Base-by-base conservation (phyloP, 768 basidiomycete species). In the Polyporus arcularius region DNA sequence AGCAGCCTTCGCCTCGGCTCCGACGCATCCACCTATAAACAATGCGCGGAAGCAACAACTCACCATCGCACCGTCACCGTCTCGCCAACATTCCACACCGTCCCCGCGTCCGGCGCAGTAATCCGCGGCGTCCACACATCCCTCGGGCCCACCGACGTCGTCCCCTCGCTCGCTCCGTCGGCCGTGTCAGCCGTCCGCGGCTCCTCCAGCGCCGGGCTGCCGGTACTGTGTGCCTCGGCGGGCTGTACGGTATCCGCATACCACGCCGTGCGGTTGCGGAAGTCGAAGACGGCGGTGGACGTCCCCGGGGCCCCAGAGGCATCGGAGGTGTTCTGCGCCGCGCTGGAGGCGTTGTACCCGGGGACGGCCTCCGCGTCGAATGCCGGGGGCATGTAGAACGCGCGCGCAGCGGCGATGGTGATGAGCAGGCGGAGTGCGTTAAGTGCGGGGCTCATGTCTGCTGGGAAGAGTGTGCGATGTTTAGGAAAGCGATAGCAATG, bases 1-100 rank as follows among this genome's bases (percentile, higher is more conserved):
- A 35, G 35, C 35, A 7, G 11, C 35, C 7, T 11, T 35, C 35
- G 35, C 35, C 14, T 4, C 11, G 3, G 18, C 0, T 26, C 48
- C 14, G 41, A 54, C 47, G 60, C 40, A 53, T 7, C 40, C 38
- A 39, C 14, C 12, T 4, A 26, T 26, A 57, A 43, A 56, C 15
- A 48, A 8, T n/a, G n/a, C n/a, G n/a, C n/a, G 15, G 3, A 31
- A 52, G 58, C 43, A 60, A 67, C 57, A 26, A 60, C 80, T 55
- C 60, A 85, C 86, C 86, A 88, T 7, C 79, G 80, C 51, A 86
- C 84, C 16, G 72, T 78, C 62, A 80, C 77, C 3, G 63, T 73
- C 8, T 75, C 60, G 1, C 85, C 85, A 18, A 78, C 73, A 11
- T 68, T 70, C 86, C 86, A 88, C 16, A 83, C 75, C 2, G 81